phyloP scores from a whole-genome alignment of 257 asterid genomes.

The Galeopsis tetrahit region DNA sequence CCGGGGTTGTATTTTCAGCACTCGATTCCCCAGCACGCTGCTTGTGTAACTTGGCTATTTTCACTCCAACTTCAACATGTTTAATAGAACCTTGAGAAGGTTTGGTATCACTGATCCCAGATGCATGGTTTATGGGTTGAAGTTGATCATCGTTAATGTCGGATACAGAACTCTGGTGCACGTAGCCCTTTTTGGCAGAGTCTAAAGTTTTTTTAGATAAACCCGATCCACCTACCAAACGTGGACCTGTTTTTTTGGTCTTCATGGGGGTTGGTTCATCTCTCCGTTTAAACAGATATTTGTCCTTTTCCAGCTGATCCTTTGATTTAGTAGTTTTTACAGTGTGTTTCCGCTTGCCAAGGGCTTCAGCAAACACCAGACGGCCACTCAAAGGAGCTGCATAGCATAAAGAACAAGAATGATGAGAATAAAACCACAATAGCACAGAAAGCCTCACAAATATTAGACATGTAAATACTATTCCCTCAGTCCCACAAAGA shows the following conservation, averaged over 20 bases:
- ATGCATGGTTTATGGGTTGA: slow-evolving; percentile 44
- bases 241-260: slow-evolving; percentile 44
- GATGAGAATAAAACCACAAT: not conserved
- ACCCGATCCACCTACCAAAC: slow-evolving; percentile 46
- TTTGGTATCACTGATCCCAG: slow-evolving; percentile 34
- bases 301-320: slow-evolving; percentile 61
- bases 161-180: slow-evolving; percentile 42
- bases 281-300: slow-evolving; percentile 62
- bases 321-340: slow-evolving; percentile 38
- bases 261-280: slow-evolving; percentile 62
- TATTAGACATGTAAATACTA: slow-evolving; percentile 31
- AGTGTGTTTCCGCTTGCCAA: slow-evolving; percentile 48
- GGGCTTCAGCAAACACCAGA: slow-evolving; percentile 51
- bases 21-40: slow-evolving; percentile 53
- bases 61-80: slow-evolving; percentile 44
- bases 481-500: too few relatives aligned
- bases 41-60: slow-evolving; percentile 60
- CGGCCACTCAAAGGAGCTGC: slow-evolving; percentile 62
- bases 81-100: slow-evolving; percentile 46
- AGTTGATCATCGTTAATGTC: slow-evolving; percentile 40
- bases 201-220: slow-evolving; percentile 35
- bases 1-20: slow-evolving; percentile 44
- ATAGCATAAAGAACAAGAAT: slow-evolving; percentile 8
- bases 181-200: slow-evolving; percentile 32
- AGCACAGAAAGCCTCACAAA: not conserved